Evolutionary conservation across 2,329 filamentous ascomycete species (phyloP), one percentile per base, ranked within the genome.

Genomic region (Periglandula ipomoeae): DNA sequence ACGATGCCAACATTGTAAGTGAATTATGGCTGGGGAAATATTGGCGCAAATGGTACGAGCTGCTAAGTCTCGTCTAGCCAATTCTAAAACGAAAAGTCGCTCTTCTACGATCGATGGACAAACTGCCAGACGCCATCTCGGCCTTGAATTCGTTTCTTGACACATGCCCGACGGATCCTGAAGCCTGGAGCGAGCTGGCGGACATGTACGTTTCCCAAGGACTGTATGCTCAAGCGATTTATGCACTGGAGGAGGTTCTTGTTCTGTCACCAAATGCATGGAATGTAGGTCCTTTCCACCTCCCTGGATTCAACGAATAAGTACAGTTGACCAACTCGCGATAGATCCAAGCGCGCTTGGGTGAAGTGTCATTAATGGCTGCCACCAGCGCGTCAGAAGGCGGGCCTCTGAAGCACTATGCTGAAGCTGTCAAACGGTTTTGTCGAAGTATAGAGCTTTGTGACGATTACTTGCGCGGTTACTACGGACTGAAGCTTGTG

Each of bases 361-460:
- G 89, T 15, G 93, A 97, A 65, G 69, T 95, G 27, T 73, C 86
- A 37, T 89, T 88, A 62, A 82, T 94, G 69, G 80, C 82, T 30
- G 74, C 76, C 24, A 73, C 70, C 40, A 67, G 70, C 46, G 66
- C 65, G 24, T 57, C 56, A 13, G 69, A 71, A 7, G 65, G 61
- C 4, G 64, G 69, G 24, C 61, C 69, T 3, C 66, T 72, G 39
- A 76, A 75, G 62, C 71, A 79, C 58, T 70, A 93, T 48, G 73
- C 78, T 39, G 86, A 90, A 61, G 83, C 89, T 5, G 67, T 95
- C 47, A 87, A 89, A 62, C 81, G 90, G 55, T 97, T 95, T 67
- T 87, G 85, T 63, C 81, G 93, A 58, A 93, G 89, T 60, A 81
- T 97, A 55, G 93, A 98, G 69, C 78, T 98, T 46, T 97, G 93